phyloP scores from a whole-genome alignment of 139 green algal genomes.

The Micractinium sp. region DNA sequence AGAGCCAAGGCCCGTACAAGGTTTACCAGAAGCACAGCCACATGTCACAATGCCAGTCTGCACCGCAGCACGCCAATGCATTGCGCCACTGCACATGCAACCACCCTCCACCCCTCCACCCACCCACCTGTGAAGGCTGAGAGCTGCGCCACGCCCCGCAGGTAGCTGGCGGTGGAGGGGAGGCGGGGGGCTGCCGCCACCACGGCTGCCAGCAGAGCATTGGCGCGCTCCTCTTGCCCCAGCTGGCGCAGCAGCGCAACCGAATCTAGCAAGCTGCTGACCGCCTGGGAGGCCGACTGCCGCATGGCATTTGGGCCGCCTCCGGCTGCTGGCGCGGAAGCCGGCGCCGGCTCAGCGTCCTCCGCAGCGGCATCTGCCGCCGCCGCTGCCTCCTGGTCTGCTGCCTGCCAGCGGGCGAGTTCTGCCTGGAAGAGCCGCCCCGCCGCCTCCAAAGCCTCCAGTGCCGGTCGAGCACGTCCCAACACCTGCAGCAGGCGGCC shows the following conservation, averaged over 20 bases:
- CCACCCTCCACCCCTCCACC: background rate
- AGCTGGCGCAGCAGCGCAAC: slow-evolving; percentile 7
- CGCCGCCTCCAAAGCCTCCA: background rate
- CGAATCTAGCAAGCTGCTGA: background rate
- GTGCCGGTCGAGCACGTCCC: background rate
- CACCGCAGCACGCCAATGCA: background rate
- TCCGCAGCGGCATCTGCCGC: background rate
- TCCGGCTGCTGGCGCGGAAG: background rate
- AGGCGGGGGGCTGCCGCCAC: background rate
- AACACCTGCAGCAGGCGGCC: background rate
- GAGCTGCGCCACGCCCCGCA: slow-evolving; percentile 8
- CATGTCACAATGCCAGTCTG: background rate
- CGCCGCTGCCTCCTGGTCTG: background rate
- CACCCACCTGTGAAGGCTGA: background rate
- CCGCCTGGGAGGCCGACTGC: background rate
- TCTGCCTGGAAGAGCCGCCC: background rate
- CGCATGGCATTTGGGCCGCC: background rate
- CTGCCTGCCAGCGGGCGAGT: background rate
- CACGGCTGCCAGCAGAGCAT: background rate
- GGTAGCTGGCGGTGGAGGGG: background rate
- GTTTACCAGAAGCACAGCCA: background rate
- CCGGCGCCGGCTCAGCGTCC: background rate
- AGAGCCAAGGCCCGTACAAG: no score
- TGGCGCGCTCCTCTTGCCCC: background rate
- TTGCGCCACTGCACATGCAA: background rate